Evolutionary conservation across 768 basidiomycete species (phyloP).

Genomic region (Chalciporus sphaerocephalus): DNA sequence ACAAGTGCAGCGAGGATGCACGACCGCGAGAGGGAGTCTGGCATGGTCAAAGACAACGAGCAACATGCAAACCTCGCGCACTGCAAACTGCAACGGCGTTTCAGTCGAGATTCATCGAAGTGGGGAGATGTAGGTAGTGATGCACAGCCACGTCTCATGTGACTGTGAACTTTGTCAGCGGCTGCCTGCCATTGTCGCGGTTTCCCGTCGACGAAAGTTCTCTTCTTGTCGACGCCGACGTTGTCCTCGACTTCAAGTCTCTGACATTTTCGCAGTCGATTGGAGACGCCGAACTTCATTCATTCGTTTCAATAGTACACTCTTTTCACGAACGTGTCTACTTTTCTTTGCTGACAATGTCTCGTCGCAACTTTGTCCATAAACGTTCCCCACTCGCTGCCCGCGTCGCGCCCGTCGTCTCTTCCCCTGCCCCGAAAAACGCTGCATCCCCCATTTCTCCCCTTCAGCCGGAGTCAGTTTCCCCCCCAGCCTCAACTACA

Average conservation of each 20-base stretch:
- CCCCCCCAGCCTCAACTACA: neutral
- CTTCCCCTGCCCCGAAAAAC: neutral
- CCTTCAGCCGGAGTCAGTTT: no score
- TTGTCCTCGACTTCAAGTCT: constrained; percentile 2
- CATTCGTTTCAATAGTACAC: constrained; percentile 21
- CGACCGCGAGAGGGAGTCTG: constrained; percentile 17
- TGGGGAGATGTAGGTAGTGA: no score
- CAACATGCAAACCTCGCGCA: neutral
- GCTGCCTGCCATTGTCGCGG: no score
- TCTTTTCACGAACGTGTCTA: constrained; percentile 20
- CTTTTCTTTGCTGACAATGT: constrained; percentile 8
- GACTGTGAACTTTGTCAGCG: constrained; percentile 11
- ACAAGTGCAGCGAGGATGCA: constrained; percentile 13
- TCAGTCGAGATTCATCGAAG: no score
- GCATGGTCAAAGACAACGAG: constrained; percentile 15
- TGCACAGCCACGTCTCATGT: neutral
- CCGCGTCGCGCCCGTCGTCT: constrained; percentile 7
- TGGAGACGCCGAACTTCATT: neutral
- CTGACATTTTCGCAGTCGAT: no score
- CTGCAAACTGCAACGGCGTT: no score
- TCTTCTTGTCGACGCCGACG: neutral
- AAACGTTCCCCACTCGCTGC: constrained; percentile 14
- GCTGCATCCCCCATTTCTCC: no score
- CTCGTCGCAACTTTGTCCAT: constrained; percentile 13
- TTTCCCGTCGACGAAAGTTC: no score